Evolutionary conservation across 768 basidiomycete species (phyloP), one percentile per base, ranked within the genome.

Genomic region (Neoboletus brunneissimus): DNA sequence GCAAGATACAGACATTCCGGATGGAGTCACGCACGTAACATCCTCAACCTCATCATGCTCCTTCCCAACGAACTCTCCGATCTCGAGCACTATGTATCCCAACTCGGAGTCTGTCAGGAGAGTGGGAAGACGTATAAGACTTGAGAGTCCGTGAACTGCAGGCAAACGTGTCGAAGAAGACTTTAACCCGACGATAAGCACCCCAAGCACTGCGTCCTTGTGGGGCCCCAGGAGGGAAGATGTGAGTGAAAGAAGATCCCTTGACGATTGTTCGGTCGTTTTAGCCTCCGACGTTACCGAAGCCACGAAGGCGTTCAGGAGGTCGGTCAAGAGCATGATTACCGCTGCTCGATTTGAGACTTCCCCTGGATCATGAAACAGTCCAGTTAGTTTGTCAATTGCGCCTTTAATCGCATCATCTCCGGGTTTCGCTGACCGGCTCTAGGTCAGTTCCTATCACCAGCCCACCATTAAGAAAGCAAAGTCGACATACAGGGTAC

Each of bases 161-260:
- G 84, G 77, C 32, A 76, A 72, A 23, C 84, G 77, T 6, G 85
- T 80, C 3, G 80, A 67, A 6, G 79, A 46, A 3, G 73, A 71
- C 61, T 80, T 84, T 53, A 88, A 70, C 12, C 86, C 89, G 20
- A 80, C 79, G 22, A 77, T 80, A 34, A 87, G 75, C 38, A 82
- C 73, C 12, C 86, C 86, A 15, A 94, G 75, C 0, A 96, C 75
- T 55, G 87, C 82, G 58, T 95, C 93, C 69, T 92, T 91, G 70
- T 81, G 87, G 1, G 82, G 77, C 27, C 74, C 64, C 48, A 96
- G 73, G 2, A 57, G 42, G 75, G 73, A 41, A 72, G 64, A 27
- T 74, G 74, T 13, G 23, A 35, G 32, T 12, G 27, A 34, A 6
- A 48, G 22, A 27, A 62, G 38, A 13, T 54, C 48, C 55, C 79